Evolutionary conservation across 352 stramenopile genomes (phyloP).

Genomic region (Phytophthora chlamydospora): DNA sequence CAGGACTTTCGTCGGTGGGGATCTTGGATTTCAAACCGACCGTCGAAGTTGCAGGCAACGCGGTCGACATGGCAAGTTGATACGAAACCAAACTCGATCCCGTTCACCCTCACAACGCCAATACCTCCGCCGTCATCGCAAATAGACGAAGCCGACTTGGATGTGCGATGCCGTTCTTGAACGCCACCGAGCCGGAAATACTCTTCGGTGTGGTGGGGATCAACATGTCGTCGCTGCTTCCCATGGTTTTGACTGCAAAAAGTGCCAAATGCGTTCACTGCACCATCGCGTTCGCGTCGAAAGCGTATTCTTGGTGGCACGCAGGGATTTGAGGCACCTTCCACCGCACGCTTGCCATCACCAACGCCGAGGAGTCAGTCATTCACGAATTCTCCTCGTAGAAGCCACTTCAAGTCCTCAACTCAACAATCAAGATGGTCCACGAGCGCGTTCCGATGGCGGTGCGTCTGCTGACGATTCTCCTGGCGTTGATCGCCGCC

Average conservation of each 20-base stretch:
- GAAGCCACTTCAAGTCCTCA: constrained; percentile 7
- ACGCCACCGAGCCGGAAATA: constrained; percentile 1
- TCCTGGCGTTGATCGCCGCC: constrained; percentile 50
- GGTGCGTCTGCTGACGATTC: constrained; percentile 46
- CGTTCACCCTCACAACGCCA: no score
- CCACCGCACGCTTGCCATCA: not conserved
- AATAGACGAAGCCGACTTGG: constrained; percentile 20
- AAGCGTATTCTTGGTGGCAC: constrained; percentile 24
- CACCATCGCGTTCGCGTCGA: constrained; percentile 18
- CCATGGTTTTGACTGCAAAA: not conserved
- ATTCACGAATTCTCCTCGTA: constrained; percentile 24
- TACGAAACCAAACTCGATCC: constrained; percentile 5
- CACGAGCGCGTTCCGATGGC: constrained; percentile 45
- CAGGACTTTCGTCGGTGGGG: not conserved
- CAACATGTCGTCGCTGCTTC: constrained; percentile 1
- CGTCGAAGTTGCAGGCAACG: not conserved
- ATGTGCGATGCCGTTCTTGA: constrained; percentile 8
- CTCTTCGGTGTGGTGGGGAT: constrained; percentile 5
- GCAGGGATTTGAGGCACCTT: not conserved
- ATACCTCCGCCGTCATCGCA: no score
- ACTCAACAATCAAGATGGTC: constrained; percentile 34
- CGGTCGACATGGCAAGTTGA: constrained; percentile 14
- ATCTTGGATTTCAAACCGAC: constrained; percentile 1
- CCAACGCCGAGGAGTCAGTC: not conserved
- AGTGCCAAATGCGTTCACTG: not conserved